Percentiles rank a stretch among this genome's conserved stretches.
Evolutionary conservation across 805 yeast genomes (phyloP).

Genomic region (Ogataea thermomethanolica): DNA sequence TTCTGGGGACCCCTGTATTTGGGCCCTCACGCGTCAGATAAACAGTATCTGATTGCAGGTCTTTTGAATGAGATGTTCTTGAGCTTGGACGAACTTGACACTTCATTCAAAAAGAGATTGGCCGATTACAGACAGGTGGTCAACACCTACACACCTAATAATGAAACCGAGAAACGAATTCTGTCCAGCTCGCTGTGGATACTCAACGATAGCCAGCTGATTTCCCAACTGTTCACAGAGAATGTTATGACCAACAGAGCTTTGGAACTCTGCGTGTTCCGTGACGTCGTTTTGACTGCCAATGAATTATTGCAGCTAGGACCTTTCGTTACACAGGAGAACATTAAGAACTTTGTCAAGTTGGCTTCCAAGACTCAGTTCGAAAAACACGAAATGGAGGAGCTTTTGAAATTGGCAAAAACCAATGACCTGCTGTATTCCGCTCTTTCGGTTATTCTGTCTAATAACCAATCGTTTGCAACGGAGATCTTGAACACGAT

Average conservation of each 20-base stretch:
- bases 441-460: not conserved
- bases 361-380: not conserved
- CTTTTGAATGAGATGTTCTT: conserved; percentile 29
- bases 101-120: not conserved
- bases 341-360: not conserved
- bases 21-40: not conserved
- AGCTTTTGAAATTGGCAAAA: not conserved
- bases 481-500: not conserved
- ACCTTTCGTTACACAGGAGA: not conserved
- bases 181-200: conserved; percentile 23
- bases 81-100: conserved; percentile 11
- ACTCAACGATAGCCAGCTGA: conserved; percentile 10
- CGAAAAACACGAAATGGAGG: not conserved
- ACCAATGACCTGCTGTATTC: not conserved
- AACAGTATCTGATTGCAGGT: conserved; percentile 14
- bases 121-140: conserved; percentile 3
- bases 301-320: conserved; percentile 1
- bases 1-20: conserved; percentile 26
- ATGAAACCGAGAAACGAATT: conserved; percentile 1
- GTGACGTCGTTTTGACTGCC: conserved; percentile 2
- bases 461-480: conserved; percentile 1
- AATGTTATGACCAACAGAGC: conserved; percentile 1
- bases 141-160: not conserved
- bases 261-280: conserved; percentile 1
- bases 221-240: conserved; percentile 1